Conservation (phyloP, 805 yeast genomes). For the Yarrowia osloensis region DNA sequence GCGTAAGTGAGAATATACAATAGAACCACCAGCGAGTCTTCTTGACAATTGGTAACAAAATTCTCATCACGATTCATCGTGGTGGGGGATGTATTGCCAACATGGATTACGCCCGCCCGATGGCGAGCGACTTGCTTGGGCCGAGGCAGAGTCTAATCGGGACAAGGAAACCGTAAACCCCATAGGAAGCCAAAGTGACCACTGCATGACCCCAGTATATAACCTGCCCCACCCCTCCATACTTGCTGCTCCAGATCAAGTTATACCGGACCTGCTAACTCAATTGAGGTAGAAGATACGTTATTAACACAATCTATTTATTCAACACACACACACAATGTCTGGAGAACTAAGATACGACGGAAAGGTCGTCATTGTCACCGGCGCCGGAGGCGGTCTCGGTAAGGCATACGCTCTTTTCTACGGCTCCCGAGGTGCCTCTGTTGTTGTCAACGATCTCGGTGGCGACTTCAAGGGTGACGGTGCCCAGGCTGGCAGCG, state of each 20-base stretch:
- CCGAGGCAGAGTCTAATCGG: conserved; percentile 28
- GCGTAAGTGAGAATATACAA: neutral
- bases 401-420: conserved; percentile 87
- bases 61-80: no score
- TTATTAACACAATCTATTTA: conserved; percentile 27
- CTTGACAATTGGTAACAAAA: neutral
- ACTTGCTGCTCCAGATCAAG: conserved; percentile 15
- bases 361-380: conserved; percentile 85
- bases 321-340: conserved; percentile 35
- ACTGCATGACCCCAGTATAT: conserved; percentile 23
- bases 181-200: conserved; percentile 21
- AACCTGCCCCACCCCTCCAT: conserved; percentile 18
- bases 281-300: conserved; percentile 30
- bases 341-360: conserved; percentile 53
- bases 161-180: conserved; percentile 27
- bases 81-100: neutral
- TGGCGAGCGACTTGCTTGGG: conserved; percentile 27
- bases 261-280: conserved; percentile 29
- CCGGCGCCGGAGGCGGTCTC: conserved; percentile 98
- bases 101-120: conserved; percentile 10
- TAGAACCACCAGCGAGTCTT: no score
- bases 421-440: conserved; percentile 88
- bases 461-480: conserved; percentile 82
- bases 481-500: conserved; percentile 49
- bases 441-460: conserved; percentile 91